Base-by-base conservation (phyloP, 495 filamentous ascomycete species). In the Daldinia vernicosa region DNA sequence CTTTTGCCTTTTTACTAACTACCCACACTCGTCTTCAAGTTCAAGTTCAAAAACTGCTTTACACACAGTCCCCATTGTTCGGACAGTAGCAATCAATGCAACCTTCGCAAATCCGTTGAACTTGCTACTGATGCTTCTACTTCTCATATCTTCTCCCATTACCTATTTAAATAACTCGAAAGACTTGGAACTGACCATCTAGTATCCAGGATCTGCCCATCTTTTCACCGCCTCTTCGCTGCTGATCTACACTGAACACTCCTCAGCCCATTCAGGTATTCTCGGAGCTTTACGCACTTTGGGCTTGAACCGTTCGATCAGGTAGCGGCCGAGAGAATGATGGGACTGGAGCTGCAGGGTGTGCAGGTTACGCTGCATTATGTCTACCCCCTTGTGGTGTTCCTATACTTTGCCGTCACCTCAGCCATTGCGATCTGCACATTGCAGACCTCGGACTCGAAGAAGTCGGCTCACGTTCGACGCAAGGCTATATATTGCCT, bases 381-480 rank as follows among this genome's bases (percentile, higher is more conserved):
- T 73, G 76, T 77, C 43, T 88, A 85, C 71, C 89, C 89, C 6
- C 77, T 81, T 27, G 63, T 81, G 35, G 74, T 89, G 56, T 87
- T 89, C 53, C 26, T 81, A 65, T 89, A 87, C 78, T 91, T 88
- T 72, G 66, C 85, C 58, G 55, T 79, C 43, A 77, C 87, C 14
- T 79, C 82, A n/a, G 77, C 79, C 27, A 71, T 88, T 60, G 84
- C 85, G 22, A 75, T 87, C 52, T 89, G 84, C 72, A 87, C 85
- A 9, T 77, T 89, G 30, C 86, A 88, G 65, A 86, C 82, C 9
- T 72, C 79, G 35, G 77, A 76, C 39, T 75, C 82, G 12, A 54
- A 64, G 1, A 72, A 78, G 45, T 75, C 77, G 26, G 67, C 78
- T 22, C 81, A 83, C 24, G 72, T 80, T 57, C 83, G 84, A 47